phyloP scores from a whole-genome alignment of 768 basidiomycete genomes.

The Mycena haematopus region DNA sequence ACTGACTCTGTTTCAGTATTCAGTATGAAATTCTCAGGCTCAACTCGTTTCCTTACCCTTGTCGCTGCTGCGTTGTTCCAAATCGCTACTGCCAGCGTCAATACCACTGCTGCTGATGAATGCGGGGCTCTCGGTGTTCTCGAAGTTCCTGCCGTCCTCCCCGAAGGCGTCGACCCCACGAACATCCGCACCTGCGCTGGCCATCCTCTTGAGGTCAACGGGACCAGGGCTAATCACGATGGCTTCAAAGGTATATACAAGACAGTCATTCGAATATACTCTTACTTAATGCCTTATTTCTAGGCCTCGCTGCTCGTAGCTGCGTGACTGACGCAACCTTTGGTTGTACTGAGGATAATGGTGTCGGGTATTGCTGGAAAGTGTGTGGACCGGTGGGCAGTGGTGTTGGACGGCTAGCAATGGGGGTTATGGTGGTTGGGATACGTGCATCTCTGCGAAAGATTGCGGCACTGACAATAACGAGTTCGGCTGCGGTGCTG shows the following conservation, averaged over 20 bases:
- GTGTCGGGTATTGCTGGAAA: no score
- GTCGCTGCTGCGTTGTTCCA: constrained; percentile 1
- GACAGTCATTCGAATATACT: neutral
- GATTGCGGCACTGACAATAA: no score
- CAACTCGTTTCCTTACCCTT: constrained; percentile 1
- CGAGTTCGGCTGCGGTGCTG: no score
- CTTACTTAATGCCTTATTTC: no score
- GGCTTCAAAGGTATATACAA: neutral
- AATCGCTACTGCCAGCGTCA: no score
- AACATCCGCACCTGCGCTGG: constrained; percentile 6
- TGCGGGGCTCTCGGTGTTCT: constrained; percentile 7
- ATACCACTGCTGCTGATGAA: constrained; percentile 4
- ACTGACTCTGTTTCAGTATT: neutral
- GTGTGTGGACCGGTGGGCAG: no score
- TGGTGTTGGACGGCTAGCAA: no score
- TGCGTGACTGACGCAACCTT: no score
- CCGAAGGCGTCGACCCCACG: constrained; percentile 4
- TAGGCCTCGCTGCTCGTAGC: no score
- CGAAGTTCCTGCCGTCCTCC: constrained; percentile 4
- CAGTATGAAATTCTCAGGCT: constrained; percentile 10
- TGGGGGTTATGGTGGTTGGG: no score
- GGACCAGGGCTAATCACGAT: neutral
- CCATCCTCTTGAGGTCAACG: constrained; percentile 3
- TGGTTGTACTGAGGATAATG: no score
- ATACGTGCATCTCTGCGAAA: no score